Base-by-base conservation (phyloP, 805 yeast genomes). In the Candida takata region DNA sequence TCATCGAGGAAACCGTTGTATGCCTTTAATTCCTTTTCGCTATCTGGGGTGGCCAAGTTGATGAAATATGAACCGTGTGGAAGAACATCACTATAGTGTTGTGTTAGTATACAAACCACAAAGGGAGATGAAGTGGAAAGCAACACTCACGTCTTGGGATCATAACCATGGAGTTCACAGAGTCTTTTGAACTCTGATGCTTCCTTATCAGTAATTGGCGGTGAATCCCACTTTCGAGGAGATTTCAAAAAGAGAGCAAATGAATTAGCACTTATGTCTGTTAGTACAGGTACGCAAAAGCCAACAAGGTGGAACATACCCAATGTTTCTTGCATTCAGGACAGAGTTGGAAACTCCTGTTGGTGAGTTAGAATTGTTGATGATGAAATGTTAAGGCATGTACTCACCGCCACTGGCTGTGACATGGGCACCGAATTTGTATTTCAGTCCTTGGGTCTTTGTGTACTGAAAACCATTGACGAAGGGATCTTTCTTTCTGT, bases 61-160 rank as follows among this genome's bases (percentile, higher is more conserved):
- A 92, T 88, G 49, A 92, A 78, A 56, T 88, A 92, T 17, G 95
- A 86, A 1, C 96, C 97, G 58, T 92, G 98, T 0, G 98, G 97
- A 33, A 92, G 67, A 33, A 86, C 70, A 51, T 88, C 95, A 6
- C 45, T 42, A 6, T 12, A 10, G 13, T 9, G n/a, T 11, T 5
- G 5, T 6, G 40, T 40, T 36, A 36, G 38, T 40, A 31, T 10
- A 6, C 10, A 10, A 25, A 3, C 13, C 18, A 20, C 3, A 8
- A 7, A 16, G 14, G 7, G 18, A 12, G 11, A 23, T 15, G 18
- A 12, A 24, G 16, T 16, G 9, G 13, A 21, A 2, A 17, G 25
- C 13, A 10, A 10, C n/a, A 33, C 44, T 25, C 23, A 39, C 43
- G 79, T 81, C 37, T 71, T 54, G 4, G 95, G 80, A 54, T 86